Evolutionary conservation across 2,329 filamentous ascomycete species (phyloP).

Genomic region (Aspergillus latus): DNA sequence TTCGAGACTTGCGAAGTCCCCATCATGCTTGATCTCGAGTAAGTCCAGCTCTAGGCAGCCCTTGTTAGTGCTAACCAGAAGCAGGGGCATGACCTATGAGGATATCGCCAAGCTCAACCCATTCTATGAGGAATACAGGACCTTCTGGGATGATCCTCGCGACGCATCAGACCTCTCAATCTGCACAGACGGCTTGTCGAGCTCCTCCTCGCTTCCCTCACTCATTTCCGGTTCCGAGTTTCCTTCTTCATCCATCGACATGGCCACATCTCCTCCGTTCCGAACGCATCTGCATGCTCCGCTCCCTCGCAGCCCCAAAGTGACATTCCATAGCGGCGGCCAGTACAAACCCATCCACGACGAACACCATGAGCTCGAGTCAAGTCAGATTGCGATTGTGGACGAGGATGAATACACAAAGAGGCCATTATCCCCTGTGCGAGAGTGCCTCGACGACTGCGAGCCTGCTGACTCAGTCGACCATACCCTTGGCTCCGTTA

Average conservation of each 20-base stretch:
- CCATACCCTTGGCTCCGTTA: slow-evolving; percentile 1
- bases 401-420: slow-evolving; percentile 7
- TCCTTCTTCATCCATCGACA: slow-evolving; percentile 14
- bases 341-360: slow-evolving; percentile 18
- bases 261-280: slow-evolving; percentile 12
- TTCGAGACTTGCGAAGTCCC: slow-evolving; percentile 27
- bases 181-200: slow-evolving; percentile 18
- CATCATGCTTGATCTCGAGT: slow-evolving; percentile 31
- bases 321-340: slow-evolving; percentile 15
- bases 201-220: slow-evolving; percentile 21
- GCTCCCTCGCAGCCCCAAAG: slow-evolving; percentile 7
- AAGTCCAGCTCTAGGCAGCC: slow-evolving; percentile 10
- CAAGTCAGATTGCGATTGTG: slow-evolving; percentile 19
- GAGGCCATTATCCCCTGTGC: slow-evolving; percentile 6
- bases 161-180: slow-evolving; percentile 12
- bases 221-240: slow-evolving; percentile 8
- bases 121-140: slow-evolving; percentile 26
- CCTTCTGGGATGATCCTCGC: slow-evolving; percentile 22
- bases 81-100: slow-evolving; percentile 26
- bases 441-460: not conserved
- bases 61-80: slow-evolving; percentile 11
- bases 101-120: slow-evolving; percentile 31
- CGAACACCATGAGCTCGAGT: slow-evolving; percentile 1
- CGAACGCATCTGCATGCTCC: not conserved
- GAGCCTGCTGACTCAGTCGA: slow-evolving; percentile 7